Evolutionary conservation across 2,329 filamentous ascomycete genomes (phyloP), one percentile per base, ranked within the genome.

Genomic region (Grosmannia serpens): DNA sequence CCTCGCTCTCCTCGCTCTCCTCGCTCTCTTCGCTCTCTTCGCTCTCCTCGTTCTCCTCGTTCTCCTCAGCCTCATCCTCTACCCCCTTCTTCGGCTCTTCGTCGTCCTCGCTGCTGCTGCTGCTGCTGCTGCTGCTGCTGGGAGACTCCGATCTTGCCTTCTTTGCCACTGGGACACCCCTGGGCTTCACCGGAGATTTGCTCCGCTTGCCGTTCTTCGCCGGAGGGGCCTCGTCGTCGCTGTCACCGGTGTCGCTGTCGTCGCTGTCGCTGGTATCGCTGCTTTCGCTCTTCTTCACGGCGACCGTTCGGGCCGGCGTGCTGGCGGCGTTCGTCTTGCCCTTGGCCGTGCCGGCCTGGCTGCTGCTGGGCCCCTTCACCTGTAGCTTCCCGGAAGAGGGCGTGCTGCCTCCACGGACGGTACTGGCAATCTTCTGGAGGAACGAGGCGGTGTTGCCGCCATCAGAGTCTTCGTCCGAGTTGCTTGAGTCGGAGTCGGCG

Each of bases 401-500:
- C 50, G 20, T 24, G 3, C 13, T 17, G 51, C 6, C 15, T 3
- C 46, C 17, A 17, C 31, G 35, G 20, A 52, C 22, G 64, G 13
- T 60, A 4, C 64, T 53, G 44, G 61, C 63, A 41, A 64, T 56
- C 47, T 62, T 64, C 20, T 56, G 41, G 22, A 64, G 26, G 27
- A 64, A 63, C 1, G 60, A 55, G 2, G 55, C 53, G 27, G 55
- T 57, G 38, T 55, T 57, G 2, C 53, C 58, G 46, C 47, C 50
- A 29, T 54, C 56, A 15, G 53, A 55, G 6, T 61, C 62, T 53
- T 33, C 55, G 47, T 58, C 60, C 15, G 62, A 62, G 29, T 35
- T 44, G 55, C 55, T 57, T 22, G 68, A 69, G 35, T 69, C 69
- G 59, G 67, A 70, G 9, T 64, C 64, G 54, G 52, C 51, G 3